These are phyloP conservation scores for Sugiyamaella boreocaroliniensis DNA, from an alignment of 805 yeast genomes.

Conservation along the genomic window DNA sequence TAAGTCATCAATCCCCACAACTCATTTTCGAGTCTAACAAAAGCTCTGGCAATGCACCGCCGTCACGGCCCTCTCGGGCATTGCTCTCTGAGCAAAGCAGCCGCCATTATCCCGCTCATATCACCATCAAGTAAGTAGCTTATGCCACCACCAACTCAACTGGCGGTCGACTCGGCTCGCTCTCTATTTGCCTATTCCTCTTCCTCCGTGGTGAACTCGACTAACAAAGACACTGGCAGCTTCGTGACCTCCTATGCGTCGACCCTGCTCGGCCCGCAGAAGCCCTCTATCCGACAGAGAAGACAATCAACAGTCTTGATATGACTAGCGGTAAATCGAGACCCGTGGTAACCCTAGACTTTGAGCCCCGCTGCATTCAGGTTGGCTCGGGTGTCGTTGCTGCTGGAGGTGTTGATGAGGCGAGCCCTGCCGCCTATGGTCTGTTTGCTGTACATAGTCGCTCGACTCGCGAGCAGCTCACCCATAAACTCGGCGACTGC, in stretches of 20 bases:
- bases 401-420: slow-evolving; percentile 45
- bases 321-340: slow-evolving; percentile 33
- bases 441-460: slow-evolving; percentile 56
- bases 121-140: slow-evolving; percentile 25
- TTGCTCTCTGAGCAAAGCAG: slow-evolving; percentile 10
- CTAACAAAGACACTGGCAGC: slow-evolving; percentile 59
- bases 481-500: slow-evolving; percentile 64
- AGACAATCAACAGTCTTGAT: slow-evolving; percentile 43
- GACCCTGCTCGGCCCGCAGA: slow-evolving; percentile 34
- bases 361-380: slow-evolving; percentile 65
- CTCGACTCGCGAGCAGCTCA: slow-evolving; percentile 40
- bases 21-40: background rate
- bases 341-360: slow-evolving; percentile 46
- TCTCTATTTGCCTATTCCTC: background rate
- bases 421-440: slow-evolving; percentile 27
- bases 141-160: background rate
- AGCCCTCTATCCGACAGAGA: slow-evolving; percentile 54
- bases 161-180: too few species aligned
- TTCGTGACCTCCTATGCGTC: slow-evolving; percentile 62
- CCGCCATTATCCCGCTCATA: slow-evolving; percentile 21
- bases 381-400: slow-evolving; percentile 45
- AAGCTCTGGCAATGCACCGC: background rate
- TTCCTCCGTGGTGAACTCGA: background rate
- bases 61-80: slow-evolving; percentile 9
- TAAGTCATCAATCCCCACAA: background rate